A percentile compares a stretch with the other conserved stretches of the same genome.
Conservation (phyloP, 208 protist species). For the Crithidia bombi region DNA sequence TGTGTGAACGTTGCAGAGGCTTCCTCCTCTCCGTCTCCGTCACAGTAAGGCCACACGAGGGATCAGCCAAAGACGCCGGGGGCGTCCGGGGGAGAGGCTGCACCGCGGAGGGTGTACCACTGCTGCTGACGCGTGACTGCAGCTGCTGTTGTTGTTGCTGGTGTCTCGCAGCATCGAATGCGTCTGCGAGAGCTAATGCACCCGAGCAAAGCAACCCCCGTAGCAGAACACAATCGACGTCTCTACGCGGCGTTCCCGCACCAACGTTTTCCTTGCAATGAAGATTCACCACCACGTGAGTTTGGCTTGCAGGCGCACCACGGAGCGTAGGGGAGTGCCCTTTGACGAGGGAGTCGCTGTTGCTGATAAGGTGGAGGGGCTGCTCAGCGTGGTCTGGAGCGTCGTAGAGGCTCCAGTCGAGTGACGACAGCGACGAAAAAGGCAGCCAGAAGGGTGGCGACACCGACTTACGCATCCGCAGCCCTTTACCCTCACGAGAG, state of each 20-base stretch:
- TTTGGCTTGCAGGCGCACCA: neutral
- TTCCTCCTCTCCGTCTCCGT: neutral
- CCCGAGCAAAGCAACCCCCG: slow-evolving; percentile 2
- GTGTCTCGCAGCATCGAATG: slow-evolving; percentile 5
- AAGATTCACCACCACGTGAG: slow-evolving; percentile 3
- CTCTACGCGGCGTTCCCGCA: neutral
- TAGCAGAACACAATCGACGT: neutral
- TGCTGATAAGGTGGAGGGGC: neutral
- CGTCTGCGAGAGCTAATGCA: slow-evolving; percentile 6
- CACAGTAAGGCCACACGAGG: neutral
- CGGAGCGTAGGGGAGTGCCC: slow-evolving; percentile 6
- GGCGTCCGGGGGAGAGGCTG: neutral
- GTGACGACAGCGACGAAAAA: neutral
- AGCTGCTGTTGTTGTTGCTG: neutral
- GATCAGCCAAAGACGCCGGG: neutral
- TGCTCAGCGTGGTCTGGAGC: neutral
- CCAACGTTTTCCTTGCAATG: neutral
- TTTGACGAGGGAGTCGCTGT: too few relatives aligned
- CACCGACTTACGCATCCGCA: too few relatives aligned
- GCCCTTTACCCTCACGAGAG: too few relatives aligned
- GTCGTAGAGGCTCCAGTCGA: slow-evolving; percentile 14
- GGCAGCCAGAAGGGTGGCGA: slow-evolving; percentile 16
- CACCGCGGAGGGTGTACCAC: neutral
- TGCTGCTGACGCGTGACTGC: too few relatives aligned
- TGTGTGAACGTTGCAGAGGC: neutral